Base-by-base conservation (phyloP, 78 protist species). In the Emiliania huxleyi region DNA sequence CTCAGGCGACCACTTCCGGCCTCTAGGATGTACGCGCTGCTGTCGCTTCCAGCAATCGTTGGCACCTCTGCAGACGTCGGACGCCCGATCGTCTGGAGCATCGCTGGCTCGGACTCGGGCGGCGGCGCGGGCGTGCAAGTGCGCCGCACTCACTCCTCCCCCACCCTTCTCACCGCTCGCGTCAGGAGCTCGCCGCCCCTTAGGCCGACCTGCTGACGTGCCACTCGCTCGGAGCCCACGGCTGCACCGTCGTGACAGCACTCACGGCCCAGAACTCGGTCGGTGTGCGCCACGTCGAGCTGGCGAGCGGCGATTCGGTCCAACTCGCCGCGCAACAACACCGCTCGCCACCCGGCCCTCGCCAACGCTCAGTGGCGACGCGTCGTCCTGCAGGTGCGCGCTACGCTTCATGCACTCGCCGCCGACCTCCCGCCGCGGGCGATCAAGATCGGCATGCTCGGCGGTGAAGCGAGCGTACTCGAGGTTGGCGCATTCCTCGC, bases 401-500 rank as follows among this genome's bases (percentile, higher is more conserved):
- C 5, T 2, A 22, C 48, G 91, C 71, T 93, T 19, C 40, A 12
- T 5, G 48, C 52, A 3, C 55, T 87, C 23, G 69, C n/a, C 55
- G 87, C 2, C 44, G 95, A 93, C 93, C 33, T 90, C 29, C 75
- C 42, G 6, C 75, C 73, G 5, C 56, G 69, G 25, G 95, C 77
- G 37, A 25, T 93, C 52, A 93, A 93, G 93, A 73, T 90, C 18
- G 95, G 95, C 25, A 93, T 93, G 95, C 90, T 90, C n/a, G 37
- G 69, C n/a, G 1, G n/a, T 33, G 75, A 38, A 35, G 45, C 0
- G 62, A 48, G 46, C n/a, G 83, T 90, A 37, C 38, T 0, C 23
- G 75, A 8, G 35, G 84, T 79, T 29, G 91, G 46, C 22, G 35
- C 0, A 33, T 56, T 69, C 77, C 46, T 37, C 56, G 75, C n/a